These are phyloP conservation scores for Fraxinus floribunda DNA, from an alignment of 305 asterid genomes.

Conservation along the genomic window DNA sequence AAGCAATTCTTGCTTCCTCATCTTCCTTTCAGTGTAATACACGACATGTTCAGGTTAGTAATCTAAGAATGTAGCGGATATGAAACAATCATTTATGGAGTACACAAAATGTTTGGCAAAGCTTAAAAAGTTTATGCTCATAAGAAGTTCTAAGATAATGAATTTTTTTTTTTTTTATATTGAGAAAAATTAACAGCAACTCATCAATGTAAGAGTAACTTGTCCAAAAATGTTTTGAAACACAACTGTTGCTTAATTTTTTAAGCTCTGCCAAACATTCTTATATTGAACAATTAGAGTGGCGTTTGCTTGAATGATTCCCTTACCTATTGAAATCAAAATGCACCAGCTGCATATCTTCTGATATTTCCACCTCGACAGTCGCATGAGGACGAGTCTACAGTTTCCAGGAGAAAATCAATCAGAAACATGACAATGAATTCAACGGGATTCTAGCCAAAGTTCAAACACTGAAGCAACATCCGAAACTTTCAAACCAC, in stretches of 20 bases:
- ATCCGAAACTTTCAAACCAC: background rate
- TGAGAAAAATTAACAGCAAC: background rate
- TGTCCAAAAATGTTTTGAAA: background rate
- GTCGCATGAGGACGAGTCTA: slow-evolving; percentile 99
- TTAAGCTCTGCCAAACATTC: background rate
- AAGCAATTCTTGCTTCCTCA: background rate
- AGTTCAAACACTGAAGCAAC: slow-evolving; percentile 12
- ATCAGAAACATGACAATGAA: slow-evolving; percentile 19
- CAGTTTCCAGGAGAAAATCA: slow-evolving; percentile 20
- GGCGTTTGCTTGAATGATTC: background rate
- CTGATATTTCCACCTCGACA: slow-evolving; percentile 98
- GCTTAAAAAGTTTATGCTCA: background rate
- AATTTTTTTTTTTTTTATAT: background rate
- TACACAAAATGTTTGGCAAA: background rate
- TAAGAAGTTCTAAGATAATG: background rate
- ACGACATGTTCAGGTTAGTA: background rate
- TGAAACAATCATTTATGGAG: background rate
- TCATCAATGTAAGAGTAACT: background rate
- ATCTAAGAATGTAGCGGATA: background rate
- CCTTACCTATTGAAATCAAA: slow-evolving; percentile 90
- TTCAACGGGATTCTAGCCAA: background rate
- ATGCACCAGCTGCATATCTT: slow-evolving; percentile 99
- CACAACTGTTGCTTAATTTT: background rate
- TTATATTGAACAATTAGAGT: background rate
- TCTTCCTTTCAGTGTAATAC: background rate